Base-by-base conservation (phyloP, 2,329 filamentous ascomycete species). In the Curvularia verruculosa region DNA sequence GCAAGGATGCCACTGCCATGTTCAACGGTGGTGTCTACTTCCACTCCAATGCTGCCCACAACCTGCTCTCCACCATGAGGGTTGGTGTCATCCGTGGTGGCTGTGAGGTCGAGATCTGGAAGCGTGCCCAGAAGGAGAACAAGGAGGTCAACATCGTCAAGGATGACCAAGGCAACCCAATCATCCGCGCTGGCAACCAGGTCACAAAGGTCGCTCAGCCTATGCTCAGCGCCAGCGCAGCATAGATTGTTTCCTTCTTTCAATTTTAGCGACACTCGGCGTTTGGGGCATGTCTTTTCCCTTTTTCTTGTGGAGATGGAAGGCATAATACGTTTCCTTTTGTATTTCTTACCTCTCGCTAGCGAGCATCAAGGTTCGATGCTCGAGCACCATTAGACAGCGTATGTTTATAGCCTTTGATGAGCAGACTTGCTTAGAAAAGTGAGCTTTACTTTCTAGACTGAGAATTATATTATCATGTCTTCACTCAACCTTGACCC, bases 161-260 rank as follows among this genome's bases (percentile, higher is more conserved):
- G 75, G 93, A 96, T 75, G 89, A 87, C 15, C 82, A 86, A 52
- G 93, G 92, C 49, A 85, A 91, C 77, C 88, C 90, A 63, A 92
- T 97, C 67, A 86, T 96, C 71, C 89, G 93, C 63, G 92, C 93
- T 64, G 92, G 92, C 52, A 83, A 87, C 69, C 93, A 97, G 80
- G 85, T 91, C 58, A 97, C 93, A 67, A 92, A 91, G 79, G 86
- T 96, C 49, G 81, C 87, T 19, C 87, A 92, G 76, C 92, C 93
- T 43, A 86, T 91, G 53, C 87, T 89, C 61, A 93, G 88, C 68
- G 93, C 93, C 58, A 92, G 92, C 78, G 92, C 92, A 63, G 92
- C 92, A 71, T 94, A 78, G 67, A 71, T 56, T 39, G 47, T 57
- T 46, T 58, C 24, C 48, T 41, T 31, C 41, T 55, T 54, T 45